Evolutionary conservation across 106 monocot species (phyloP), one percentile per base, ranked within the genome.

Genomic region (Alisma plantagoaquatica): DNA sequence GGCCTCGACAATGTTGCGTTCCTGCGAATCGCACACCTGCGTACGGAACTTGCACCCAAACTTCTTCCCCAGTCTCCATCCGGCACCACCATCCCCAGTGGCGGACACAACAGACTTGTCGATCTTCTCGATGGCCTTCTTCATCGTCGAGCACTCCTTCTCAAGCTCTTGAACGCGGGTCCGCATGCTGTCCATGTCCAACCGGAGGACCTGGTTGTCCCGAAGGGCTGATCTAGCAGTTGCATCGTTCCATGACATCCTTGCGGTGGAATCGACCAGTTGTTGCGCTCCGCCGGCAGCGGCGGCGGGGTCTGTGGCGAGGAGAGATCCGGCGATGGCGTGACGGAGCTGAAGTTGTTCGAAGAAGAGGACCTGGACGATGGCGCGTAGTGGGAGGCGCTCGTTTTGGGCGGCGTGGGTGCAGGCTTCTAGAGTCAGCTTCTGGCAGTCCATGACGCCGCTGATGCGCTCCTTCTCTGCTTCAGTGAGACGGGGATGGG

Each of bases 361-460:
- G 69, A 99, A 90, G 76, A 99, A 99, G 41, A 99, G 82, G 25
- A 90, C 98, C 64, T 99, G 98, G 41, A 99, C 89, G 10, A 90
- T 70, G 2, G 79, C 65, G 9, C 90, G 48, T 18, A 99, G 71
- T 20, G 98, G 98, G 27, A 99, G 69, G 41, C 98, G 66, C 48
- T 99, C 90, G 74, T 99, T 99, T 70, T 99, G 90, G n/a, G 98
- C 90, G 0, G 90, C 98, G 65, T 99, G 98, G 2, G 98, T 84
- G 81, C 90, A 99, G 2, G 89, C 98, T 46, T 99, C 98, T 4
- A 86, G 72, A 7, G 98, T 90, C 23, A 99, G 74, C 70, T 90
- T 99, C 55, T 71, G 81, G 85, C 76, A 82, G 74, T 99, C 82
- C 74, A 99, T 77, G 59, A 90, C 69, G 0, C 71, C 51, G 67